Base-by-base conservation (phyloP, 805 yeast genomes). In the Priceomyces melissophilus region DNA sequence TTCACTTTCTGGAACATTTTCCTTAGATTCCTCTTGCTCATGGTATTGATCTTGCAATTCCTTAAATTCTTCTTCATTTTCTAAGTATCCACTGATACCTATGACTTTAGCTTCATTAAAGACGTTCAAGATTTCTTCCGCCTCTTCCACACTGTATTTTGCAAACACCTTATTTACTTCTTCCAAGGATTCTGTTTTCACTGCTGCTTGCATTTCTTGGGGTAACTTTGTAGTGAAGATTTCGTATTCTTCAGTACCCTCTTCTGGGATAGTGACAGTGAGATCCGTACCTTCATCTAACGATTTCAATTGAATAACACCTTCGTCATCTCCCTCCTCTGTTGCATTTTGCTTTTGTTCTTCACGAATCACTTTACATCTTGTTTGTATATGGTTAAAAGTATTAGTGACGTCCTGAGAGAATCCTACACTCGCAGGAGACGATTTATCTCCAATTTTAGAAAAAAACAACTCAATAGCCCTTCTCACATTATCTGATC, bases 111-210 rank as follows among this genome's bases (percentile, higher is more conserved):
- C 84, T 53, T 82, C 79, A 50, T 87, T 84, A 55, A 91, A 82
- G 38, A 79, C 59, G 45, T 82, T 90, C 49, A 91, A 74, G 6
- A 86, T 72, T 7, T 65, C 60, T 58, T 91, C 98, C 4, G 96
- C 96, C 30, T 87, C 90, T 9, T 74, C 84, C 3, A 90, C 69
- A 15, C 79, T 71, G 75, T 86, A 75, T 6, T 71, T 68, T 2
- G 83, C 91, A 60, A 91, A 87, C 2, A 87, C 91, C 50, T 79
- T 75, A 66, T 91, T 91, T 42, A 91, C 88, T 46, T 77, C 82
- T 48, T 87, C 96, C 41, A 91, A 70, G 6, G 78, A 71, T 30
- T 75, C 76, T 0, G 93, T 76, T 54, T 73, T 69, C n/a, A 91
- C 71, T 0, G 99, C 99, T 8, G 60, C 67, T 61, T 81, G 87